Conservation (phyloP, 2,329 filamentous ascomycete species). For the Claviceps arundinis region DNA sequence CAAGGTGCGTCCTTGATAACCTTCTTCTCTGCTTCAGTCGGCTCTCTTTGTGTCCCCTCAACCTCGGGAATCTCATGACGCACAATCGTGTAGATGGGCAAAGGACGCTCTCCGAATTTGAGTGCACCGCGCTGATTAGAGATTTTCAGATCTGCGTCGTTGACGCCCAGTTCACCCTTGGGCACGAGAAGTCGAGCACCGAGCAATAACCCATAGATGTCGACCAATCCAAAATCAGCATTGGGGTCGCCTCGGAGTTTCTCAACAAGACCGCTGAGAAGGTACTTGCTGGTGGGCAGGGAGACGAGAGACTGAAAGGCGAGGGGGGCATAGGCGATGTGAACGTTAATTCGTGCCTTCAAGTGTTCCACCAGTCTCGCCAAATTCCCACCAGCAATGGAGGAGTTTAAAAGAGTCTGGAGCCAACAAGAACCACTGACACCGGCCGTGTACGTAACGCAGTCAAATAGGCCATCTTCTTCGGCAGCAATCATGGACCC, state of each 20-base stretch:
- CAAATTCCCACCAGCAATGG: conserved; percentile 56
- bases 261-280: conserved; percentile 79
- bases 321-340: conserved; percentile 84
- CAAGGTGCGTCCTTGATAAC: conserved; percentile 56
- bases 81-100: conserved; percentile 93
- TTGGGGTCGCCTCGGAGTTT: conserved; percentile 63
- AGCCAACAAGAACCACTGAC: conserved; percentile 96
- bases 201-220: conserved; percentile 79
- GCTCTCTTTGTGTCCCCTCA: conserved; percentile 25
- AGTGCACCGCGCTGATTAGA: conserved; percentile 73
- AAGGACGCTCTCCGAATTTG: conserved; percentile 63
- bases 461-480: conserved; percentile 84
- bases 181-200: conserved; percentile 73
- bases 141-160: conserved; percentile 72
- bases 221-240: conserved; percentile 79
- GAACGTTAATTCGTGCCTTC: conserved; percentile 70
- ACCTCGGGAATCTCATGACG: conserved; percentile 75
- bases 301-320: conserved; percentile 72
- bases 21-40: conserved; percentile 23
- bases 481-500: conserved; percentile 76
- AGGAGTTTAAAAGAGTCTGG: conserved; percentile 67
- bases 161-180: conserved; percentile 61
- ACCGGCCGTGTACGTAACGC: conserved; percentile 85
- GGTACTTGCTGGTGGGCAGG: conserved; percentile 83
- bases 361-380: conserved; percentile 66